Percentiles rank a stretch among this genome's conserved stretches.
Evolutionary conservation across 352 stramenopile species (phyloP).

Genomic region (Phytopythium ostracodes): DNA sequence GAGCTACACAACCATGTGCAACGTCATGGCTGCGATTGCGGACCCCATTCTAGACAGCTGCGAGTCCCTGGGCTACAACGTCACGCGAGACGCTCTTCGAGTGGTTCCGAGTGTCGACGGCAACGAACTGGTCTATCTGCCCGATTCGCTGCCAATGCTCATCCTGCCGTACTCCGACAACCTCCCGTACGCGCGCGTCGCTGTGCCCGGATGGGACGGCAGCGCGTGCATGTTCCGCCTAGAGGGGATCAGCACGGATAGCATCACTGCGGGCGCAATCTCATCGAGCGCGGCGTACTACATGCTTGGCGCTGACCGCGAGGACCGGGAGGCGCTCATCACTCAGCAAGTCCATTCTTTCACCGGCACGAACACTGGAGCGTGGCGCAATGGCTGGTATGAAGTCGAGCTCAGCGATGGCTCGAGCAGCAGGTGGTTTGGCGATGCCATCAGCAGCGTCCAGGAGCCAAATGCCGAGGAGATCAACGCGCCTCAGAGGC

Average conservation of each 20-base stretch:
- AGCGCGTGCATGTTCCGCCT: constrained; percentile 26
- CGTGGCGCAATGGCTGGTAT: constrained; percentile 36
- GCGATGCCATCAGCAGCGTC: constrained; percentile 20
- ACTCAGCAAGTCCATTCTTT: constrained; percentile 8
- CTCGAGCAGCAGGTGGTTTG: constrained; percentile 19
- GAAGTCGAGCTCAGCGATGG: constrained; percentile 6
- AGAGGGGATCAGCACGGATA: not conserved
- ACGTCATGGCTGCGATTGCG: not conserved
- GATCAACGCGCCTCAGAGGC: too few species aligned
- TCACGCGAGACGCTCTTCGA: constrained; percentile 20
- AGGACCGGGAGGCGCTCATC: constrained; percentile 11
- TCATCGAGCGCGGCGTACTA: not conserved
- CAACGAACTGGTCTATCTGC: constrained; percentile 6
- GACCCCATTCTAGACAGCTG: not conserved
- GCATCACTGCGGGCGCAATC: constrained; percentile 12
- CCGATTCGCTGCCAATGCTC: constrained; percentile 24
- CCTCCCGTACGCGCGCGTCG: constrained; percentile 8
- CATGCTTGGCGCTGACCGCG: constrained; percentile 12
- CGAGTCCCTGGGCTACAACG: constrained; percentile 22
- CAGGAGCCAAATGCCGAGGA: too few species aligned
- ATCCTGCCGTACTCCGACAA: constrained; percentile 25
- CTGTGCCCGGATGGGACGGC: constrained; percentile 20
- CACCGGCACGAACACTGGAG: not conserved
- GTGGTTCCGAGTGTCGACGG: constrained; percentile 19
- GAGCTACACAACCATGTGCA: constrained; percentile 5